Evolutionary conservation across 176 grass and related monocot genomes (phyloP).

Genomic region (Triticum dicoccoides): DNA sequence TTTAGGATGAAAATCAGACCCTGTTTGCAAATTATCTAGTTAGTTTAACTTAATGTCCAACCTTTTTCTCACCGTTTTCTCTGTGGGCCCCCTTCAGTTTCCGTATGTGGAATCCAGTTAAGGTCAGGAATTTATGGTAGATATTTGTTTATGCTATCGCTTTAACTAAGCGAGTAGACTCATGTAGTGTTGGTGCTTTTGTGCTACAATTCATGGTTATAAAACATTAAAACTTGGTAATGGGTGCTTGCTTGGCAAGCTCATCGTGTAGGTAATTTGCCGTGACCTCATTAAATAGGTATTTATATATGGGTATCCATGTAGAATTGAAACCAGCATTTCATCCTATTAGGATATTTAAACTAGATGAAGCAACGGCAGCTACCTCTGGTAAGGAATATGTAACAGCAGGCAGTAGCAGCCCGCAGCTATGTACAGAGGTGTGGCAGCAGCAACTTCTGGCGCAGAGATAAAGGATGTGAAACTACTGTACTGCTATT

Average conservation of each 20-base stretch:
- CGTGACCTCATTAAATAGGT: background rate
- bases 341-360: background rate
- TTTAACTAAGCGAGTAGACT: background rate
- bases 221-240: background rate
- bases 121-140: background rate
- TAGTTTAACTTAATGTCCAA: background rate
- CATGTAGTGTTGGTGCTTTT: background rate
- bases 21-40: conserved; percentile 13
- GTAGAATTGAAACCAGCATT: background rate
- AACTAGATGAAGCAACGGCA: background rate
- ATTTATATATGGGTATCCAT: background rate
- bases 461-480: background rate
- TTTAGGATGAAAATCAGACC: conserved; percentile 4
- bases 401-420: background rate
- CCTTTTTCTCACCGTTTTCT: background rate
- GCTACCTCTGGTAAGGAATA: background rate
- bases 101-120: background rate
- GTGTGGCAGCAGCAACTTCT: background rate
- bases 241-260: background rate
- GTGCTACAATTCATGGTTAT: background rate
- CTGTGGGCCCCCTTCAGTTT: background rate
- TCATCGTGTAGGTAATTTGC: background rate
- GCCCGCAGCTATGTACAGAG: background rate
- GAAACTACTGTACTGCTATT: background rate
- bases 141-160: background rate